Evolutionary conservation across 441 rosid species (phyloP), one percentile per base, ranked within the genome.

Genomic region (Hura crepitans): DNA sequence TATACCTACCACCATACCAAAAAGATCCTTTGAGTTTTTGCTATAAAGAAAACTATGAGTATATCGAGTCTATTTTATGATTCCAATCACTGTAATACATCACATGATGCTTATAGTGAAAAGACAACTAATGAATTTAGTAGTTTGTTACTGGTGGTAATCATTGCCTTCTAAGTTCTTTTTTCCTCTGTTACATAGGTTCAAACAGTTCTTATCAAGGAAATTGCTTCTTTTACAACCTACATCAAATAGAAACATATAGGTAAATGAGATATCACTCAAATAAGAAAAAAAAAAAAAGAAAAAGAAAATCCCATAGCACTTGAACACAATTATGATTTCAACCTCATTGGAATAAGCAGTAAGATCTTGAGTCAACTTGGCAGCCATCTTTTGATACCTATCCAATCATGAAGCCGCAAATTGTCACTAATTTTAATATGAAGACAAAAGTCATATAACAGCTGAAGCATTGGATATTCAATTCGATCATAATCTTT

Each of bases 141-240:
- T 49, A 68, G 71, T 50, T 54, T 39, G 67, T 73, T 55, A 72
- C 69, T 60, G 54, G 70, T 37, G 61, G 50, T 66, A 66, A 65
- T 58, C 66, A 66, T 81, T 83, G 78, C 88, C 91, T 83, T 77
- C 73, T 80, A 74, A 75, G 54, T 83, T 86, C 91, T 64, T 72
- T 75, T 50, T 63, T 66, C 73, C 73, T 83, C 88, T 68, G 88
- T 80, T 80, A 85, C 85, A 76, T 77, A 80, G 63, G 66, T 76
- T 66, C 76, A 77, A 35, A 84, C 84, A 55, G 81, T 79, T 79
- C 80, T 78, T 67, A 86, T 80, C 81, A 74, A 68, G 53, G 78
- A 81, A 47, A 86, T 73, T 66, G 91, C 75, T 74, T 83, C 88
- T 62, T 86, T 79, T 22, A 85, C 82, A 74, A 67, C 82, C 91